A percentile compares a stretch with the other conserved stretches of the same genome.
Evolutionary conservation across 495 filamentous ascomycete genomes (phyloP).

Genomic region (Penicillium flavigenum): DNA sequence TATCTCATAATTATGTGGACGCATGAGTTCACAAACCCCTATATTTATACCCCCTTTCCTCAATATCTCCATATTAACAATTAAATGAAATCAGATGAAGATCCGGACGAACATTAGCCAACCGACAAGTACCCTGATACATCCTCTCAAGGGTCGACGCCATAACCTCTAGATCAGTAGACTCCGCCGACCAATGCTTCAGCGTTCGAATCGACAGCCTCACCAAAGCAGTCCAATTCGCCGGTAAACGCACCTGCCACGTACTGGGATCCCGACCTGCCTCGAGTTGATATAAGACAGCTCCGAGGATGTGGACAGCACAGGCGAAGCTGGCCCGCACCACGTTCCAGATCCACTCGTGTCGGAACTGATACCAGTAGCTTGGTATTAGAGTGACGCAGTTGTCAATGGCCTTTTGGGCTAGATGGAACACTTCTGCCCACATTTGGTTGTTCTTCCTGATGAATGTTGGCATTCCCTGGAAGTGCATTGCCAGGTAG

Average conservation of each 20-base stretch:
- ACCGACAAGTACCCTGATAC: slow-evolving; percentile 28
- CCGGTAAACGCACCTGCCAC: slow-evolving; percentile 19
- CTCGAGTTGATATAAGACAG: slow-evolving; percentile 19
- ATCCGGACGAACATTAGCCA: slow-evolving; percentile 20
- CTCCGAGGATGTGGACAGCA: slow-evolving; percentile 25
- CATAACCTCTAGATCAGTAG: slow-evolving; percentile 30
- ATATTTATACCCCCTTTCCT: neutral
- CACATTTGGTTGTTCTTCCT: slow-evolving; percentile 16
- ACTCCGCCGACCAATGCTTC: slow-evolving; percentile 22
- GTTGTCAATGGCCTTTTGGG: slow-evolving; percentile 26
- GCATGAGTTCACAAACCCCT: neutral
- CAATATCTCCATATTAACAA: slow-evolving; percentile 1
- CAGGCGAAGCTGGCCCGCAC: slow-evolving; percentile 22
- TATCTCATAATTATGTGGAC: neutral
- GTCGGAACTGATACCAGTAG: slow-evolving; percentile 29
- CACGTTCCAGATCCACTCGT: slow-evolving; percentile 29
- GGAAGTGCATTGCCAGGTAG: slow-evolving; percentile 29
- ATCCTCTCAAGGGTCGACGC: slow-evolving; percentile 25
- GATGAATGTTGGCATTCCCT: slow-evolving; percentile 19
- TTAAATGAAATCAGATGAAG: slow-evolving; percentile 11
- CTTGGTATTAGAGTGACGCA: slow-evolving; percentile 25
- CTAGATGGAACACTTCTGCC: slow-evolving; percentile 16
- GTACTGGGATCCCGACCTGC: slow-evolving; percentile 2
- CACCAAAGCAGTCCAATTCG: slow-evolving; percentile 25
- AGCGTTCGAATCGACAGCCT: slow-evolving; percentile 25